phyloP scores from a whole-genome alignment of 2,329 filamentous ascomycete species.

The Boeremia lycopersici region DNA sequence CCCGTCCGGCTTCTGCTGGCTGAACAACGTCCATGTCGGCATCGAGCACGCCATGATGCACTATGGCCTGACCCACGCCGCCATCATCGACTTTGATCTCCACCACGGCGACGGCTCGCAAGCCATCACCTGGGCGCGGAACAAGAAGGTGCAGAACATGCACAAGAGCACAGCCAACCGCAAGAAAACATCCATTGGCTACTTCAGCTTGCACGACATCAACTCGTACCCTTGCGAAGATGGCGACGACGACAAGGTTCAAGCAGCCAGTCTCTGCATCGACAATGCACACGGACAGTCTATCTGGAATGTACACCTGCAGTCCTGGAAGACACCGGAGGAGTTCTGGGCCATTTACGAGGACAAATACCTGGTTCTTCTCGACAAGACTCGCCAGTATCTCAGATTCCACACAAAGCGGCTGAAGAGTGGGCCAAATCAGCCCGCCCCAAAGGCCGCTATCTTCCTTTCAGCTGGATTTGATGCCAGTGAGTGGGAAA shows the following conservation, averaged over 20 bases:
- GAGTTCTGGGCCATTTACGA: slow-evolving; percentile 94
- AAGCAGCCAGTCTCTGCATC: slow-evolving; percentile 91
- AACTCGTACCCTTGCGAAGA: slow-evolving; percentile 97
- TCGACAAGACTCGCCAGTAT: slow-evolving; percentile 82
- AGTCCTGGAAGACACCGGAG: slow-evolving; percentile 79
- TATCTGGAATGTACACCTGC: slow-evolving; percentile 94
- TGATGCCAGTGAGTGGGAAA: slow-evolving; percentile 95
- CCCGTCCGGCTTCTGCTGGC: slow-evolving; percentile 96
- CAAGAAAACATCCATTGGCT: slow-evolving; percentile 89
- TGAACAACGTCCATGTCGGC: slow-evolving; percentile 97
- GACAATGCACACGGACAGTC: slow-evolving; percentile 93
- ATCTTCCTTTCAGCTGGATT: slow-evolving; percentile 97
- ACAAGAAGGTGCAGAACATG: slow-evolving; percentile 68
- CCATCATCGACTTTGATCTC: slow-evolving; percentile 60
- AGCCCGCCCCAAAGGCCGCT: slow-evolving; percentile 74
- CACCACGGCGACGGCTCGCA: slow-evolving; percentile 74
- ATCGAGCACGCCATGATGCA: slow-evolving; percentile 86
- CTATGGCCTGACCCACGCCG: slow-evolving; percentile 89
- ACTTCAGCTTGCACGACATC: slow-evolving; percentile 97
- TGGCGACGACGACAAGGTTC: slow-evolving; percentile 92
- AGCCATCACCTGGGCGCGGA: slow-evolving; percentile 89
- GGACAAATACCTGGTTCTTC: slow-evolving; percentile 72
- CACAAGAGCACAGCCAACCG: slow-evolving; percentile 74
- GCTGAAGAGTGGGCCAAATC: slow-evolving; percentile 61
- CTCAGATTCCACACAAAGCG: slow-evolving; percentile 74